Evolutionary conservation across 805 yeast species (phyloP), one percentile per base, ranked within the genome.

Genomic region (Yamadazyma insecticola): DNA sequence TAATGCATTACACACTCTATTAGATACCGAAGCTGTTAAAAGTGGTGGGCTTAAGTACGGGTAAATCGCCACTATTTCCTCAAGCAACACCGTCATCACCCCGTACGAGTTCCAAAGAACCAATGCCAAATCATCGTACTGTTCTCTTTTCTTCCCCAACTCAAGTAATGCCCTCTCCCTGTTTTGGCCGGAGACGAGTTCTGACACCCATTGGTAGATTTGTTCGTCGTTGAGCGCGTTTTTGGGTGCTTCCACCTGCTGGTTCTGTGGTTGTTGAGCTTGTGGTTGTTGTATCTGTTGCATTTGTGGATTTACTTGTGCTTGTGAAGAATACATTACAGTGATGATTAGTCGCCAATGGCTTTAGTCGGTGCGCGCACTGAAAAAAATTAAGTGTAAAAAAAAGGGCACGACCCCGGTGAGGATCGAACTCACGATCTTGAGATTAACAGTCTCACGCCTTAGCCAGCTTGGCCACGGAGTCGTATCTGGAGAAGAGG

Each of bases 91-190:
- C 2, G 97, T 81, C 94, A 92, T 88, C 9, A 90, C 97, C 18
- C 97, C 98, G 58, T 83, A 89, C 4, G 96, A 85, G 48, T 90
- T 81, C 98, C 98, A 90, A 36, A 90, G 63, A 4, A 90, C 94
- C 23, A 88, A 57, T 0, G 97, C 97, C 36, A 90, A 69, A 53
- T 90, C 97, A 36, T 88, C 97, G 51, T 85, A 90, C 50, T 87
- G 88, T 51, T 90, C 98, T 40, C 98, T 71, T 50, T 89, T 89
- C 53, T 92, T 86, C 7, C 97, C 97, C 26, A 90, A 67, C 53
- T 89, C 97, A 43, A 89, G 63, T 32, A 90, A 67, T 2, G 98
- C 97, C 49, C 90, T 86, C 49, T 92, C 98, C 47, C 94, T 78
- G 47, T 84, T 84, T 16, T 89, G 84, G 1, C 97, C 97, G 37